Base-by-base conservation (phyloP, 176 grass and related monocot genomes). In the Dactylis glomerata region DNA sequence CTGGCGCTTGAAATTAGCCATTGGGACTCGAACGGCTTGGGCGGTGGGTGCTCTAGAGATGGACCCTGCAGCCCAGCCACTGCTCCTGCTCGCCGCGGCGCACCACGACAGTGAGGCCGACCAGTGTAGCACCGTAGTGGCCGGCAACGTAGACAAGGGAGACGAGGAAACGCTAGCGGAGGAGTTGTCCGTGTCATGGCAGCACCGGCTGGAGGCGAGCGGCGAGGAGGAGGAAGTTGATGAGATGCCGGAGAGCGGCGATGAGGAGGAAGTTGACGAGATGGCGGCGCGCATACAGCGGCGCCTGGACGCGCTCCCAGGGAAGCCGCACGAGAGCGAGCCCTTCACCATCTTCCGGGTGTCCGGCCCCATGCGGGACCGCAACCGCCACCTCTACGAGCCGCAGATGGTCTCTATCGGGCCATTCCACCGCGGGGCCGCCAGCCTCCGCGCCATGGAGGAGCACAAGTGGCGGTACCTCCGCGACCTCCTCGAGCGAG, bases 281-380 rank as follows among this genome's bases (percentile, higher is more conserved):
- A 83, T 90, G 88, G 84, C 67, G 11, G 44, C 75, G 45, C 1
- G 5, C 55, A 86, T 90, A 65, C 73, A 30, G 17, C 79, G 45
- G 0, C 66, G 84, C 2, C 52, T 90, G 36, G 74, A 77, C 22
- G 65, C n/a, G 16, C 84, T 90, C 22, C 74, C 84, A 0, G 80
- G 88, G 34, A 79, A 79, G 46, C 4, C 88, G 3, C 80, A 67
- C 74, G 67, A 83, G 88, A 87, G 84, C 65, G 84, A 90, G 75
- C 84, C 88, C 34, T 79, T 87, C 46, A 87, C 84, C 80, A 87
- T 90, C 84, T 90, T 90, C 84, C 80, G 80, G 17, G 67, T 90
- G n/a, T 75, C 88, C 1, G 88, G 80, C 1, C 56, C 84, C 1
- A 87, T 90, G 88, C 88, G 80, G 66, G 75, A 83, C 26, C 84